Percentiles rank a stretch among this genome's conserved stretches.
These are phyloP conservation scores for Bonia amplexicaulis DNA, from an alignment of 176 grass and related monocot species.

Conservation along the genomic window DNA sequence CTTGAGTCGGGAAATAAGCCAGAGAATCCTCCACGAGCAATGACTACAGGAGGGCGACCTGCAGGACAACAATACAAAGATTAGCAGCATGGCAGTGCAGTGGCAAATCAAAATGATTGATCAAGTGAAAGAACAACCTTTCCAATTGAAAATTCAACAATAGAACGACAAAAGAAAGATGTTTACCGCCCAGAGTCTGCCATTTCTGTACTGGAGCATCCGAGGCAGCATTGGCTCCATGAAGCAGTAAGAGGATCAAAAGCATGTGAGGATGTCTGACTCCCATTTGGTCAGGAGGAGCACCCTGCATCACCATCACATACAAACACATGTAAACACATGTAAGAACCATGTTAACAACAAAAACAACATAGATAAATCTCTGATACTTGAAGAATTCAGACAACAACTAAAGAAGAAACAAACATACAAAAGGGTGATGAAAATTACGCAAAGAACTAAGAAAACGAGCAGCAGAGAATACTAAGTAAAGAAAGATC, in stretches of 20 bases:
- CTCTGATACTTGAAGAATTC: neutral
- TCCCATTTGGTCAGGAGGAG: slow-evolving; percentile 63
- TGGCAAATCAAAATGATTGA: neutral
- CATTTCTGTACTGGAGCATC: slow-evolving; percentile 48
- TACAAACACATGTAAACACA: neutral
- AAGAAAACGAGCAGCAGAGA: neutral
- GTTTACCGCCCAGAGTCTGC: slow-evolving; percentile 63
- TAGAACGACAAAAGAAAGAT: neutral
- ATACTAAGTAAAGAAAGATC: neutral
- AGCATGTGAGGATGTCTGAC: slow-evolving; percentile 52
- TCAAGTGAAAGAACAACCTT: neutral
- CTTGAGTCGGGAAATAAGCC: slow-evolving; percentile 79
- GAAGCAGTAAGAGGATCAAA: slow-evolving; percentile 48
- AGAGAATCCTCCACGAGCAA: slow-evolving; percentile 81
- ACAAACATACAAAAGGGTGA: neutral
- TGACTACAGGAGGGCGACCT: slow-evolving; percentile 58
- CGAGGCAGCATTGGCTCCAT: slow-evolving; percentile 42
- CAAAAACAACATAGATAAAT: neutral
- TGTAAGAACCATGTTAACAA: neutral
- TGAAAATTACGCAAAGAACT: neutral
- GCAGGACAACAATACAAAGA: neutral
- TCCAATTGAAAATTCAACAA: neutral
- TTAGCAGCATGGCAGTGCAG: slow-evolving; percentile 1
- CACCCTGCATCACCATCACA: slow-evolving; percentile 39
- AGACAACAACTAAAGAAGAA: neutral